These are phyloP conservation scores for Solioccasus polychromus DNA, from an alignment of 768 basidiomycete genomes.

Conservation along the genomic window DNA sequence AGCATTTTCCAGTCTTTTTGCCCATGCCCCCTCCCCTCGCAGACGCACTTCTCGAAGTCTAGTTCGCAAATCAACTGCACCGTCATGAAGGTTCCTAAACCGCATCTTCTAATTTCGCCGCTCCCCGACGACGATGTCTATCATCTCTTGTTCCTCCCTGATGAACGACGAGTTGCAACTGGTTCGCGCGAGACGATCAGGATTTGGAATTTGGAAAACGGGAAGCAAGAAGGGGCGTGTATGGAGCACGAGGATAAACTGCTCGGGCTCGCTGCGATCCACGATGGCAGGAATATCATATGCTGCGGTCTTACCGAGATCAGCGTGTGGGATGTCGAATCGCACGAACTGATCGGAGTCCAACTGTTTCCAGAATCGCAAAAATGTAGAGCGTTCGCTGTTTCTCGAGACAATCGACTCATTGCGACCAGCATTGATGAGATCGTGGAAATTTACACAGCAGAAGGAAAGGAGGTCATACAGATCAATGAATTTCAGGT, in stretches of 20 bases:
- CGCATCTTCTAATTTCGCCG: too few relatives aligned
- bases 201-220: too few relatives aligned
- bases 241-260: not conserved
- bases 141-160: too few relatives aligned
- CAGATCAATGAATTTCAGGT: not conserved
- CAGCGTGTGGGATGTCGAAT: not conserved
- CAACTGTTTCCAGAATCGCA: not conserved
- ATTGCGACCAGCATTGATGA: not conserved
- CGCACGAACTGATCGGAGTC: not conserved
- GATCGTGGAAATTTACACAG: not conserved
- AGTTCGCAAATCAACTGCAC: too few relatives aligned
- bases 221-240: not conserved
- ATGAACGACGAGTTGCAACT: too few relatives aligned
- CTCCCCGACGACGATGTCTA: too few relatives aligned
- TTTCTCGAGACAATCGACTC: not conserved
- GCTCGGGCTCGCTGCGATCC: not conserved
- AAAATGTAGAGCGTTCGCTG: too few relatives aligned
- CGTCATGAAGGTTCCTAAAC: too few relatives aligned
- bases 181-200: too few relatives aligned
- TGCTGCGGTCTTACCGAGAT: not conserved
- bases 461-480: not conserved
- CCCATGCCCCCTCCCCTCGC: too few relatives aligned
- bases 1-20: too few relatives aligned
- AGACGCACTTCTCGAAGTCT: too few relatives aligned
- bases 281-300: not conserved